These are phyloP conservation scores for Botrytis sinoallii DNA, from an alignment of 2,329 filamentous ascomycete genomes.

Conservation along the genomic window DNA sequence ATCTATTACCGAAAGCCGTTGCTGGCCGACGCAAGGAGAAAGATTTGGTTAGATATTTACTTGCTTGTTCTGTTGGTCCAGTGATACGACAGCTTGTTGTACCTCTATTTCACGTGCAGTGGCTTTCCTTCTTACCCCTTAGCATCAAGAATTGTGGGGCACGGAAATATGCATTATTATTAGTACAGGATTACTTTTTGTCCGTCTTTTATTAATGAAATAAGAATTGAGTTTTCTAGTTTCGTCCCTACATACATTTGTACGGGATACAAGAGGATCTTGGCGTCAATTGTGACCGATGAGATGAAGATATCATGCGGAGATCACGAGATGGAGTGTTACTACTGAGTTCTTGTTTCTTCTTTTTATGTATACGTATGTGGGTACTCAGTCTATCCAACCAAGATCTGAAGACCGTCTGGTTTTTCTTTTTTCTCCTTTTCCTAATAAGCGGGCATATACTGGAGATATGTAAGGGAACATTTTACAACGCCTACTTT, in stretches of 20 bases:
- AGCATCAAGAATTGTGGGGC: constrained; percentile 3
- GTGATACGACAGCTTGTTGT: constrained; percentile 10
- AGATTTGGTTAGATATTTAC: not conserved
- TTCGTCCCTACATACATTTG: not conserved
- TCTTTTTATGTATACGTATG: not conserved
- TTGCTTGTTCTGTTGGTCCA: constrained; percentile 4
- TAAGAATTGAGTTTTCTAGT: not conserved
- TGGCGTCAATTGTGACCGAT: constrained; percentile 3
- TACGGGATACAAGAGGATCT: not conserved
- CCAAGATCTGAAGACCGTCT: not conserved
- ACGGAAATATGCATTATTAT: constrained; percentile 3
- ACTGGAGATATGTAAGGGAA: not conserved
- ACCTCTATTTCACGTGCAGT: constrained; percentile 11
- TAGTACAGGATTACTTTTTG: not conserved
- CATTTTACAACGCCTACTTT: not conserved
- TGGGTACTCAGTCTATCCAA: not conserved
- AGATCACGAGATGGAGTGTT: constrained; percentile 18
- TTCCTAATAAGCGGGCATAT: not conserved
- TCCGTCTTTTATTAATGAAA: not conserved
- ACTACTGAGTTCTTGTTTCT: not conserved
- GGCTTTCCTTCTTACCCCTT: constrained; percentile 8
- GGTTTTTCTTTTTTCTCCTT: not conserved
- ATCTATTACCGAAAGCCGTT: constrained; percentile 18
- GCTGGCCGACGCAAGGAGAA: constrained; percentile 16
- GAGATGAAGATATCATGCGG: constrained; percentile 14